Evolutionary conservation across 805 yeast species (phyloP).

Genomic region (Cyberlindnera xishuangbannaensis): DNA sequence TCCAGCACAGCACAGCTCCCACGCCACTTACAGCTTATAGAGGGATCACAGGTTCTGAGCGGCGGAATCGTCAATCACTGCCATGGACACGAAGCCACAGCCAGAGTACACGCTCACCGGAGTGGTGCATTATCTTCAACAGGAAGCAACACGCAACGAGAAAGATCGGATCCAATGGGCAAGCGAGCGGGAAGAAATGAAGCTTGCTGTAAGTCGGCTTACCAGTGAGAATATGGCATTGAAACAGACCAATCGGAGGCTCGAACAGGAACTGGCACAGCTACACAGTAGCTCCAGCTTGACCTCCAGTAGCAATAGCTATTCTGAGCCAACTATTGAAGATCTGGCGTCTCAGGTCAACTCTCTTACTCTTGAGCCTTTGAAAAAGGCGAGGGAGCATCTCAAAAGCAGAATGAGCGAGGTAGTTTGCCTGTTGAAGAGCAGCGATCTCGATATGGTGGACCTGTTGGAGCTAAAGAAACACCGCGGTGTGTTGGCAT

Average conservation of each 20-base stretch:
- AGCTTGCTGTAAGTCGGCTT: conserved; percentile 40
- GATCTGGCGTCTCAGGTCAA: not conserved
- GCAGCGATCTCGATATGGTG: conserved; percentile 5
- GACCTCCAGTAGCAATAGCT: not conserved
- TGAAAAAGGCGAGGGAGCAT: conserved; percentile 23
- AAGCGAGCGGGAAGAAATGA: conserved; percentile 56
- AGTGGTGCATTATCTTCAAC: conserved; percentile 57
- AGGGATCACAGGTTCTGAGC: too few species aligned
- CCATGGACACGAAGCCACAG: not conserved
- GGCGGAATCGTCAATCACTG: too few species aligned
- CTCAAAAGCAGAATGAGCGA: conserved; percentile 25
- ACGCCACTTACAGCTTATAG: too few species aligned
- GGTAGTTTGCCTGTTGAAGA: conserved; percentile 24
- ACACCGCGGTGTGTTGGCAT: conserved; percentile 8
- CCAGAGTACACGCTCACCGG: conserved; percentile 31
- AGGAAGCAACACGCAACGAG: conserved; percentile 58
- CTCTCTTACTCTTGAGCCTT: conserved; percentile 9
- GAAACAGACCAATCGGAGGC: conserved; percentile 8
- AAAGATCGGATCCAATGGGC: conserved; percentile 57
- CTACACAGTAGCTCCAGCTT: conserved; percentile 1
- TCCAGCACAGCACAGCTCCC: too few species aligned
- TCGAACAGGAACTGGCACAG: conserved; percentile 4
- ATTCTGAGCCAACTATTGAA: not conserved
- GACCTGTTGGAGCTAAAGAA: conserved; percentile 10
- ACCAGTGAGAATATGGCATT: conserved; percentile 47